Evolutionary conservation across 2,329 filamentous ascomycete species (phyloP), one percentile per base, ranked within the genome.

Genomic region (Phyllachora maydis): DNA sequence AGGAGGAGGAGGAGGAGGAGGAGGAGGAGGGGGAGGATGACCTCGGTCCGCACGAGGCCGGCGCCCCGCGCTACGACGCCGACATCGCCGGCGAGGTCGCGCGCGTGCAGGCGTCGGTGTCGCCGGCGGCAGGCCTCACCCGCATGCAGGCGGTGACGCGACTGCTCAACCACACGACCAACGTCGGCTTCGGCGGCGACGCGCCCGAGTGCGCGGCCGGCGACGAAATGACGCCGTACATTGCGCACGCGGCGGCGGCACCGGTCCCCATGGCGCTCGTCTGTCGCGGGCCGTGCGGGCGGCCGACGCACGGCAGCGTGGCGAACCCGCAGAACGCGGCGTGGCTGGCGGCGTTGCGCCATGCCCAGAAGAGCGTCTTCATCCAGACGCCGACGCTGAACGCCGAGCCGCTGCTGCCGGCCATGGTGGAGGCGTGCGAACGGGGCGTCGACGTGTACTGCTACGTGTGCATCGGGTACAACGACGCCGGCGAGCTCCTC

Each of bases 331-430:
- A 85, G 35, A 82, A 85, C 35, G 71, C 69, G 23, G 71, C 69
- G 0, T 83, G 71, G 62, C 47, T 82, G 1, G 73, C 73, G 0
- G 60, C 70, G 1, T 54, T 83, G 6, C 56, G 66, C 2, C 61
- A 81, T 33, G 74, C 75, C 0, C 43, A 54, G 25, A 47, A 49
- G 8, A 56, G 48, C 14, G 59, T 83, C n/a, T 79, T 83, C 36
- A 81, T 85, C 28, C 74, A 83, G 41, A 71, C 73, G 0, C 77
- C 77, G 0, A 73, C 78, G 12, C 55, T 85, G 18, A 85, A 85
- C 35, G 74, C 76, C 1, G 60, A 63, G 27, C 69, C 66, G 0
- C 47, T 82, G 0, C 36, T 81, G 0, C 59, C 66, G 0, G 69
- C 67, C 1, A 57, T 83, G 4, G 38, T 61, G 1, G 57, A 56